Evolutionary conservation across 2,329 filamentous ascomycete genomes (phyloP).

Genomic region (Penicillium sp.): DNA sequence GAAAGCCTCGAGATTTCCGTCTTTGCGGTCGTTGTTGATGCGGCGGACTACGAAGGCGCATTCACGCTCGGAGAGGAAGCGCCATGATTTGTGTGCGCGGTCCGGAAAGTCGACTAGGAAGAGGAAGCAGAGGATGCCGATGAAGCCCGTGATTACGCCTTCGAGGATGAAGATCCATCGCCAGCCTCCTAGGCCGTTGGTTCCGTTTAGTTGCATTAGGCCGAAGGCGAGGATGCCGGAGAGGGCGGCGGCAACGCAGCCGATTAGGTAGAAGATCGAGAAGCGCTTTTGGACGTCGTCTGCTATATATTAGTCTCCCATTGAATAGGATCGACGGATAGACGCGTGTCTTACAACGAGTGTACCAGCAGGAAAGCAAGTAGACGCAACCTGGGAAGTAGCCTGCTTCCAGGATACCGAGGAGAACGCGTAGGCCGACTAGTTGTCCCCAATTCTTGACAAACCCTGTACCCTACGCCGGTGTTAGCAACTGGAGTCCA

Average conservation of each 20-base stretch:
- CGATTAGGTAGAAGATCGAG: constrained; percentile 51
- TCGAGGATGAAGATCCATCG: constrained; percentile 59
- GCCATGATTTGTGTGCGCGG: constrained; percentile 31
- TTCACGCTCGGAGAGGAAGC: constrained; percentile 40
- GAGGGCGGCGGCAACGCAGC: constrained; percentile 48
- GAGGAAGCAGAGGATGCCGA: constrained; percentile 31
- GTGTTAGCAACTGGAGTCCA: constrained; percentile 2
- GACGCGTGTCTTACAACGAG: constrained; percentile 33
- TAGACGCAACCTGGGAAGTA: constrained; percentile 72
- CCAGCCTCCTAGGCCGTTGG: constrained; percentile 47
- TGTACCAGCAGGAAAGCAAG: constrained; percentile 72
- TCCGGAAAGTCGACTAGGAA: constrained; percentile 42
- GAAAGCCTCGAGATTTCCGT: constrained; percentile 51
- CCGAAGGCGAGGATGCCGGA: constrained; percentile 48
- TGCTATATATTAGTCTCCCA: constrained; percentile 5
- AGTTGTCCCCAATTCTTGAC: constrained; percentile 29
- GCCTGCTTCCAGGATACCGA: constrained; percentile 40
- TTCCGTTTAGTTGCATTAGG: constrained; percentile 43
- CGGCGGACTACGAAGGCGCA: constrained; percentile 50
- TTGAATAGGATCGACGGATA: too few relatives aligned
- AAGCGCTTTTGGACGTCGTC: constrained; percentile 35
- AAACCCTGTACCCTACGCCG: constrained; percentile 30
- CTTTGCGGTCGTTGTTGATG: constrained; percentile 54
- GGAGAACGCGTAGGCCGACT: constrained; percentile 25
- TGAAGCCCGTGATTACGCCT: constrained; percentile 39